These are phyloP conservation scores for Schoenoplectus triqueter DNA, from an alignment of 202 grass and related monocot genomes.

Conservation along the genomic window DNA sequence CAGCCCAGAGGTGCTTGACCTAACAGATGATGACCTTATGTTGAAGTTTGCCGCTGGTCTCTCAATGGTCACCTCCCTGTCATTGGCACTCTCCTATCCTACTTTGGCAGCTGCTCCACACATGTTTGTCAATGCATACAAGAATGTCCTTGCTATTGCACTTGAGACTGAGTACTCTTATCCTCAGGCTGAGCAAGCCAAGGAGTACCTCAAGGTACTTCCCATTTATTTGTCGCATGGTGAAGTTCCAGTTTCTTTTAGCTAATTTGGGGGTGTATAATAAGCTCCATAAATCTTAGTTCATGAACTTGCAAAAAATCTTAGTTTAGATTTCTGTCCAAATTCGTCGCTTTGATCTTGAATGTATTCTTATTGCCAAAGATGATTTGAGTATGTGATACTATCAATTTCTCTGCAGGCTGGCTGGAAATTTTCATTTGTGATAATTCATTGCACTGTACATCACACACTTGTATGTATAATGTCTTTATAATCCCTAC, in stretches of 20 bases:
- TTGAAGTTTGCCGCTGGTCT: too few species aligned
- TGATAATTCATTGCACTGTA: background rate
- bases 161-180: constrained; percentile 41
- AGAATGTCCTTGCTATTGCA: constrained; percentile 46
- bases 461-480: too few species aligned
- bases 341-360: too few species aligned
- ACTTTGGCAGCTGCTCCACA: too few species aligned
- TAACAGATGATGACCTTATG: constrained; percentile 39
- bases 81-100: too few species aligned
- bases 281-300: background rate
- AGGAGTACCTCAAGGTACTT: constrained; percentile 48
- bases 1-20: constrained; percentile 44
- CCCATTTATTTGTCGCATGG: background rate
- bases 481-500: too few species aligned
- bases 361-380: too few species aligned
- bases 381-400: too few species aligned
- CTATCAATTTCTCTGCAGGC: too few species aligned
- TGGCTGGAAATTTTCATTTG: too few species aligned
- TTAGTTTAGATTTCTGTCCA: too few species aligned
- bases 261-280: background rate
- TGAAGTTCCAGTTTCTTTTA: background rate
- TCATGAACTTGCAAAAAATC: background rate
- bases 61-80: too few species aligned
- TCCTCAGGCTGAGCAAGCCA: constrained; percentile 43
- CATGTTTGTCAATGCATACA: constrained; percentile 39